Evolutionary conservation across 805 yeast species (phyloP).

Genomic region (Kuraishia cidri): DNA sequence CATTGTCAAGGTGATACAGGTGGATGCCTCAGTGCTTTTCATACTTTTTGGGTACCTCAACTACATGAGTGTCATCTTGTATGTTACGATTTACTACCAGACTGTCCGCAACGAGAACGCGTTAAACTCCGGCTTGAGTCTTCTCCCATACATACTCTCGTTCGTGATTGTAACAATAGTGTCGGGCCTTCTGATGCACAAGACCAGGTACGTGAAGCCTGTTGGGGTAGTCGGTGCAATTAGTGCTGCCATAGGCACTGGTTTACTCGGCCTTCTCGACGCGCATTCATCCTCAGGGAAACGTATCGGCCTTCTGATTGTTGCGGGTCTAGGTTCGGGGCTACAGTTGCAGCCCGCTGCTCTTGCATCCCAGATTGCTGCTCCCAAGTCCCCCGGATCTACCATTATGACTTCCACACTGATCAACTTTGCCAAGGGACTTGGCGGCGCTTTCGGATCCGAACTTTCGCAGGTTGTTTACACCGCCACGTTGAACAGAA

Average conservation of each 20-base stretch:
- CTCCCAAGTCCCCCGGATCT: constrained; percentile 43
- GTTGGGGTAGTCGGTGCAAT: constrained; percentile 25
- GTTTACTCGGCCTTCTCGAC: constrained; percentile 30
- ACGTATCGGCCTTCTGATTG: constrained; percentile 35
- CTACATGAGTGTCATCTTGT: constrained; percentile 32
- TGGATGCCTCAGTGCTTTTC: constrained; percentile 11
- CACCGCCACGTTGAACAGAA: constrained; percentile 16
- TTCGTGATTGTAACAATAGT: constrained; percentile 28
- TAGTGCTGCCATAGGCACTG: constrained; percentile 35
- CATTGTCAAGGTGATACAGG: constrained; percentile 25
- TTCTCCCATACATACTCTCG: constrained; percentile 34
- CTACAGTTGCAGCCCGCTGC: constrained; percentile 34
- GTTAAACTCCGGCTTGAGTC: constrained; percentile 35
- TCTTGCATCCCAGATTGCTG: constrained; percentile 34
- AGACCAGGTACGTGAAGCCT: constrained; percentile 30
- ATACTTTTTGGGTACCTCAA: constrained; percentile 16
- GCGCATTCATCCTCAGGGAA: constrained; percentile 24
- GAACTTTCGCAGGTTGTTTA: constrained; percentile 32
- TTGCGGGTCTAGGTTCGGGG: constrained; percentile 40
- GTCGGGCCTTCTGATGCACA: constrained; percentile 27
- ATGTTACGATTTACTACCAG: constrained; percentile 39
- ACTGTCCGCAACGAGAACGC: constrained; percentile 30
- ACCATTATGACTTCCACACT: constrained; percentile 37
- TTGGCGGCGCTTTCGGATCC: constrained; percentile 37
- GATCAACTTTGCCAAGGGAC: constrained; percentile 30